phyloP scores from a whole-genome alignment of 108 stramenopile species.

The Craspedostauros australis region DNA sequence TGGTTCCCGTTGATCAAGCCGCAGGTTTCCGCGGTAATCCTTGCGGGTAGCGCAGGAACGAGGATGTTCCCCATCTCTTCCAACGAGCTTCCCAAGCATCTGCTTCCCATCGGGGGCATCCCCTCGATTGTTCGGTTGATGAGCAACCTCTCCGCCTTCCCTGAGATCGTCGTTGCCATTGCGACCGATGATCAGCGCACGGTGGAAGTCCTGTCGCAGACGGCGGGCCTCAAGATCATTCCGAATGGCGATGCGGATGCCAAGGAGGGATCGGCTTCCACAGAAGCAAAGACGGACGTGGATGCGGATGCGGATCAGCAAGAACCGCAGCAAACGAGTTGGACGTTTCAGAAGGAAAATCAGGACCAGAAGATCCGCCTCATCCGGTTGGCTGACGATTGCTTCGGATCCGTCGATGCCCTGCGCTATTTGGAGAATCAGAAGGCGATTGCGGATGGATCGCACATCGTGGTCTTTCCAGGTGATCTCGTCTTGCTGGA shows the following conservation, averaged over 20 bases:
- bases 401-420: slow-evolving; percentile 67
- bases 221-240: too few species aligned
- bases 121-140: slow-evolving; percentile 48
- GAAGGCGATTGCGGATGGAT: slow-evolving; percentile 19
- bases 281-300: too few species aligned
- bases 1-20: slow-evolving; percentile 26
- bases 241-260: too few species aligned
- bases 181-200: slow-evolving; percentile 44
- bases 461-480: slow-evolving; percentile 58
- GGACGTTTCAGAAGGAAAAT: neutral
- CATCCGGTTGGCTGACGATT: slow-evolving; percentile 40
- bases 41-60: slow-evolving; percentile 61
- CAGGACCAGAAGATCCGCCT: slow-evolving; percentile 27
- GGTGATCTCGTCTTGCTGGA: slow-evolving; percentile 63
- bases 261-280: too few species aligned
- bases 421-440: slow-evolving; percentile 45
- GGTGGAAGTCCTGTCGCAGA: slow-evolving; percentile 3
- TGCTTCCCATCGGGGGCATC: slow-evolving; percentile 49
- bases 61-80: slow-evolving; percentile 72
- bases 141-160: slow-evolving; percentile 22
- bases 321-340: too few species aligned
- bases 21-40: slow-evolving; percentile 41
- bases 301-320: too few species aligned
- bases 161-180: slow-evolving; percentile 47
- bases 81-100: slow-evolving; percentile 52